Base-by-base conservation (phyloP, 1,139 yeast species). In the Kurtzmaniella quercitrusa region DNA sequence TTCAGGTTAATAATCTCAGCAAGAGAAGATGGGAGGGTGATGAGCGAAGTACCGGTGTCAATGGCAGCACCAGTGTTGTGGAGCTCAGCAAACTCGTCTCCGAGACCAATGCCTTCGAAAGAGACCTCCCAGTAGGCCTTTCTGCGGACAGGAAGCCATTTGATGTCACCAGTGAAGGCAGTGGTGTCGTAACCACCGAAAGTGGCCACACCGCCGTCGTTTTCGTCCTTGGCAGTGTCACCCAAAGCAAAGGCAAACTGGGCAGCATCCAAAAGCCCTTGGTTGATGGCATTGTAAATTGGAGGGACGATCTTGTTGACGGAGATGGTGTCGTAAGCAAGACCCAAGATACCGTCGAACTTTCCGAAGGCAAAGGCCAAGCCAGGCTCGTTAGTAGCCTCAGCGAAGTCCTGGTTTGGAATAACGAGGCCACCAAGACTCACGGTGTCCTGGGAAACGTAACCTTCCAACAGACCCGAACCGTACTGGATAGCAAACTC, bases 61-160 rank as follows among this genome's bases (percentile, higher is more conserved):
- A 93, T 88, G 48, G 96, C 97, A 57, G 97, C 98, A 65, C 98
- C 98, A 49, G 93, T 84, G 58, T 74, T 73, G 56, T 77, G 79
- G 59, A 93, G 79, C 57, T 77, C 82, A 41, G 98, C 96, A 58
- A 78, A 85, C 69, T 93, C 96, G 52, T 85, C 85, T 56, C 98
- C 98, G 51, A 93, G 77, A 34, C 91, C 88, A 61, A 93, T 74
- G 56, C 96, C 91, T 57, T 89, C 89, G 54, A 93, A 85, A 52
- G 85, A 79, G 48, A 93, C 98, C 75, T 93, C 98, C 98, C 98
- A 93, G 79, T 93, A 93, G 34, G 98, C 98, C 82, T 91, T 88
- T 78, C 98, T 88, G 75, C 98, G 89, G 49, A 93, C 94, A 46
- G 98, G 98, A 68, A 93, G 79, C 87, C 95, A 90, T 44, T 93